Percentiles rank a stretch among this genome's conserved stretches.
Evolutionary conservation across 768 basidiomycete genomes (phyloP).

Genomic region (Amanita subjunquillea): DNA sequence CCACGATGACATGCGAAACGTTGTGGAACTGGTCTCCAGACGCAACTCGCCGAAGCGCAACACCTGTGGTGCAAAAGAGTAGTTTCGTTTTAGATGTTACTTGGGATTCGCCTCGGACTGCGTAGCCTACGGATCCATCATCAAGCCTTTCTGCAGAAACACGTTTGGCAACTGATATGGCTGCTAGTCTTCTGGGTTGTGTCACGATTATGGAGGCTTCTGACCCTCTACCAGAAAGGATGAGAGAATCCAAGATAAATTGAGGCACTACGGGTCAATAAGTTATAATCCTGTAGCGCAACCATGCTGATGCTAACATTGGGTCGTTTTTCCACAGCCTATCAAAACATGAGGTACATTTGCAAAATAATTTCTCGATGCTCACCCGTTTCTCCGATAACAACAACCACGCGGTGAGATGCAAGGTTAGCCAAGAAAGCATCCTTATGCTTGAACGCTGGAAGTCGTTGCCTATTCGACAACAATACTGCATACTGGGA

Average conservation of each 20-base stretch:
- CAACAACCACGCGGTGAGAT: constrained; percentile 58
- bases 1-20: constrained; percentile 81
- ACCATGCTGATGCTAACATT: constrained; percentile 33
- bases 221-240: constrained; percentile 47
- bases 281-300: background rate
- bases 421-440: constrained; percentile 52
- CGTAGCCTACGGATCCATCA: constrained; percentile 78
- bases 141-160: constrained; percentile 74
- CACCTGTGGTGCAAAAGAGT: constrained; percentile 90
- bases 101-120: constrained; percentile 80
- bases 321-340: constrained; percentile 90
- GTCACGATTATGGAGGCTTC: constrained; percentile 73
- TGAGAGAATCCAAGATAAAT: constrained; percentile 80
- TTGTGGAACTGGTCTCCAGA: constrained; percentile 58
- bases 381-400: constrained; percentile 85
- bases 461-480: constrained; percentile 47
- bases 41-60: constrained; percentile 74
- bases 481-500: constrained; percentile 46
- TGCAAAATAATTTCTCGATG: background rate
- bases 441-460: constrained; percentile 62
- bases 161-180: constrained; percentile 79
- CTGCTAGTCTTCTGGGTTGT: constrained; percentile 83
- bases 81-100: constrained; percentile 58
- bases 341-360: background rate
- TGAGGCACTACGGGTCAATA: constrained; percentile 54